Percentiles rank a stretch among this genome's conserved stretches.
These are phyloP conservation scores for Metarhizium brunneum DNA, from an alignment of 2,329 filamentous ascomycete species.

Conservation along the genomic window DNA sequence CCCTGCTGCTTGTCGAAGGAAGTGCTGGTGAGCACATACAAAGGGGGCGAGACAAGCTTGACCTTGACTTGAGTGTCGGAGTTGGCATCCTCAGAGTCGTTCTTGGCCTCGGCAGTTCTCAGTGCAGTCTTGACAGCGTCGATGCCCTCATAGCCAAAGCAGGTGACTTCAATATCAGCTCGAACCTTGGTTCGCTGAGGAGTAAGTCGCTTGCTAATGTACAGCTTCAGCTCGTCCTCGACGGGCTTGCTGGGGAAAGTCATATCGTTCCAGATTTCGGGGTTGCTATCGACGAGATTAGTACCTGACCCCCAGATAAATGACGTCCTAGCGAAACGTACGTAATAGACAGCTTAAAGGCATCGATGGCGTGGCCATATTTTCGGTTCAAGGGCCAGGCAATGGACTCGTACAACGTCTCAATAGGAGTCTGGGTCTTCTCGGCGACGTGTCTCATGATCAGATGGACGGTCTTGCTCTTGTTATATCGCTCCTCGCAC, in stretches of 20 bases:
- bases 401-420: slow-evolving; percentile 87
- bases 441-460: slow-evolving; percentile 99
- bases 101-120: slow-evolving; percentile 82
- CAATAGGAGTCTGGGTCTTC: slow-evolving; percentile 91
- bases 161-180: slow-evolving; percentile 93
- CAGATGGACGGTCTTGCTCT: slow-evolving; percentile 98
- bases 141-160: slow-evolving; percentile 94
- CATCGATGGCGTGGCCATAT: slow-evolving; percentile 92
- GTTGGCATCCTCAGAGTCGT: slow-evolving; percentile 50
- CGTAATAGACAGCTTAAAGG: slow-evolving; percentile 99
- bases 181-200: slow-evolving; percentile 98
- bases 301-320: not conserved
- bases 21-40: slow-evolving; percentile 93
- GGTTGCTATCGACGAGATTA: slow-evolving; percentile 52
- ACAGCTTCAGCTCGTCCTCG: slow-evolving; percentile 81
- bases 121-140: slow-evolving; percentile 94
- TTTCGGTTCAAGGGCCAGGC: slow-evolving; percentile 97
- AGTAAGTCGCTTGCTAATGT: slow-evolving; percentile 94
- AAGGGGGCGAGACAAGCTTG: slow-evolving; percentile 91
- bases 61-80: slow-evolving; percentile 90
- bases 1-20: slow-evolving; percentile 88
- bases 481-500: slow-evolving; percentile 99
- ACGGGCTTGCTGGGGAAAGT: slow-evolving; percentile 79
- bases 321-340: slow-evolving; percentile 32
- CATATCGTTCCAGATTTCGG: slow-evolving; percentile 91